phyloP scores from a whole-genome alignment of 768 basidiomycete species.

The Saitozyma sp. region DNA sequence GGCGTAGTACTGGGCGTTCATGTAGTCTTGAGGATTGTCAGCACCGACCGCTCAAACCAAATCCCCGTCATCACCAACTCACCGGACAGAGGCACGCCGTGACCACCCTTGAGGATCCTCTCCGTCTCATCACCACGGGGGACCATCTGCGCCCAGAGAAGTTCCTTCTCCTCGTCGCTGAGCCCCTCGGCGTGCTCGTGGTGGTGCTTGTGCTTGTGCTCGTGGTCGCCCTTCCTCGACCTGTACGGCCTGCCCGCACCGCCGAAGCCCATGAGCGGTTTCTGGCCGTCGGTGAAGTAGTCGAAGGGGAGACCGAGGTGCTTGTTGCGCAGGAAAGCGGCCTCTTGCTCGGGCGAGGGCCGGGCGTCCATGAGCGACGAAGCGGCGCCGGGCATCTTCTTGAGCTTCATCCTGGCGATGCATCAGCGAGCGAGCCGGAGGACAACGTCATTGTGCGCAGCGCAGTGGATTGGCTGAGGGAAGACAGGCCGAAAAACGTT shows the following conservation, averaged over 20 bases:
- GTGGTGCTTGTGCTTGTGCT: conserved; percentile 3
- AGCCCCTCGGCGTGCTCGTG: too few species aligned
- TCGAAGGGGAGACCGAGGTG: conserved; percentile 66
- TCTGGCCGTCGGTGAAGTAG: conserved; percentile 44
- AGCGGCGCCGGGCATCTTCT: conserved; percentile 66
- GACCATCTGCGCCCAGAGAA: conserved; percentile 52
- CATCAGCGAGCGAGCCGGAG: conserved; percentile 1
- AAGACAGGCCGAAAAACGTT: too few species aligned
- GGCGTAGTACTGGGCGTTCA: conserved; percentile 96
- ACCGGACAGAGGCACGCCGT: conserved; percentile 87
- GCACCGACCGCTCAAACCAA: conserved; percentile 1
- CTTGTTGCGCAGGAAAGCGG: conserved; percentile 87
- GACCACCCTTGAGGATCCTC: conserved; percentile 64
- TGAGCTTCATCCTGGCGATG: conserved; percentile 74
- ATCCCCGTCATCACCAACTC: conserved; percentile 48
- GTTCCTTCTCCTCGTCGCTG: conserved; percentile 59
- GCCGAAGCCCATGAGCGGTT: conserved; percentile 65
- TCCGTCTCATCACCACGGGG: conserved; percentile 35
- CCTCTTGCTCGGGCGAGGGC: conserved; percentile 58
- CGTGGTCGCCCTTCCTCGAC: conserved; percentile 63
- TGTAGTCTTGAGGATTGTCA: conserved; percentile 66
- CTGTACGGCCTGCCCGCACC: conserved; percentile 56
- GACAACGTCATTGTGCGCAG: too few species aligned
- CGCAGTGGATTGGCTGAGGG: too few species aligned
- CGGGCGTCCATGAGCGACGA: conserved; percentile 56